Conservation (phyloP, 176 grass and related monocot genomes). For the Raddia guianensis region DNA sequence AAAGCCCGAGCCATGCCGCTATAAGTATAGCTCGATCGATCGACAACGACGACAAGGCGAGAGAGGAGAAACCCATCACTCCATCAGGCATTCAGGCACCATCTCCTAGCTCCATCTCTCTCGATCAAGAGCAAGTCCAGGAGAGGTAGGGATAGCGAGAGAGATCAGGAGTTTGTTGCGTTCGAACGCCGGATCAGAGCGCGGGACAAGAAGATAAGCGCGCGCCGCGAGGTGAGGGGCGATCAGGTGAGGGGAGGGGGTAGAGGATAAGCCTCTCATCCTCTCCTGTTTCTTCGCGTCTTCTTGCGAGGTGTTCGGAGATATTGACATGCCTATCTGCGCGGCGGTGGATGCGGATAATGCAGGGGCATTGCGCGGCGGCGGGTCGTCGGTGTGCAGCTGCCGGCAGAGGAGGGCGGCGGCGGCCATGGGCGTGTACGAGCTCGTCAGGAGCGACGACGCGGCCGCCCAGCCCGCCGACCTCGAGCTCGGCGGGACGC, state of each 20-base stretch:
- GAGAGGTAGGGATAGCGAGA: not conserved
- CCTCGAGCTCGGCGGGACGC: slow-evolving; percentile 31
- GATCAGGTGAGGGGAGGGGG: not conserved
- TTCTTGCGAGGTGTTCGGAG: not conserved
- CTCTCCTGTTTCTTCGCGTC: not conserved
- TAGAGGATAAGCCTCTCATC: too few species aligned
- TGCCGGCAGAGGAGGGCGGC: slow-evolving; percentile 38
- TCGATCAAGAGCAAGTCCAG: not conserved
- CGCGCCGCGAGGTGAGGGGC: not conserved
- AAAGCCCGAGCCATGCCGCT: too few species aligned
- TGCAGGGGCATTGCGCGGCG: slow-evolving; percentile 32
- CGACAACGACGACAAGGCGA: too few species aligned
- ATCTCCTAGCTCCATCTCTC: too few species aligned
- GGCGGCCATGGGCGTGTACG: slow-evolving; percentile 46
- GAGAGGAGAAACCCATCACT: too few species aligned
- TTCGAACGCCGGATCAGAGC: not conserved
- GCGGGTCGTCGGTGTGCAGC: not conserved
- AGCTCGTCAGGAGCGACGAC: slow-evolving; percentile 54
- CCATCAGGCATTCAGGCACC: too few species aligned
- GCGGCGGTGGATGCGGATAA: slow-evolving; percentile 1
- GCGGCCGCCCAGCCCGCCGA: slow-evolving; percentile 20
- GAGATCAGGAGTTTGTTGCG: slow-evolving; percentile 25
- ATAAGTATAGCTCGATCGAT: too few species aligned
- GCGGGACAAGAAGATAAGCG: not conserved
- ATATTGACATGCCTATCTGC: not conserved